Evolutionary conservation across 805 yeast genomes (phyloP).

Genomic region (Kodamaea kaohsiungensis): DNA sequence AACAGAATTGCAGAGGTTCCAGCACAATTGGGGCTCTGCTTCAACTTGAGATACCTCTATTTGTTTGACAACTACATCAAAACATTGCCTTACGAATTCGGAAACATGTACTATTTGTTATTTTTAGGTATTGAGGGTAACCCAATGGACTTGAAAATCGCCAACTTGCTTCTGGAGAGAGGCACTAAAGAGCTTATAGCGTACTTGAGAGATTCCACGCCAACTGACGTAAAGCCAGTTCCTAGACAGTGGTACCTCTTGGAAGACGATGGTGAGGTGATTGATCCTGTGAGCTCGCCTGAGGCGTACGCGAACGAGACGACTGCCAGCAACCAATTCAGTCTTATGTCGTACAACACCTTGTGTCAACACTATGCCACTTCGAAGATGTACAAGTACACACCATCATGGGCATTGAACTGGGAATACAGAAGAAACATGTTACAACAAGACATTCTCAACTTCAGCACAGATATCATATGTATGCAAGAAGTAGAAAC

Average conservation of each 20-base stretch:
- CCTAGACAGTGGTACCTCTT: constrained; percentile 84
- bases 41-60: constrained; percentile 75
- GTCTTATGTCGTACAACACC: constrained; percentile 85
- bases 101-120: constrained; percentile 78
- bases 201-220: constrained; percentile 79
- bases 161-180: constrained; percentile 69
- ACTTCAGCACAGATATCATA: constrained; percentile 69
- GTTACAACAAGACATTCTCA: constrained; percentile 70
- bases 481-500: constrained; percentile 97
- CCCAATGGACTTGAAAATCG: constrained; percentile 65
- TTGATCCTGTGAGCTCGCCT: constrained; percentile 33
- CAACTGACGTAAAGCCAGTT: constrained; percentile 61
- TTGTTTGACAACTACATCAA: constrained; percentile 83
- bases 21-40: constrained; percentile 78
- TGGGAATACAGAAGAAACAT: constrained; percentile 88
- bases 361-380: constrained; percentile 96
- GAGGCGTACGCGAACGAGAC: constrained; percentile 33
- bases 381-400: constrained; percentile 84
- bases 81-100: constrained; percentile 80
- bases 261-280: constrained; percentile 72
- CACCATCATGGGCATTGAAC: constrained; percentile 95
- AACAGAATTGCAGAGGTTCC: constrained; percentile 77
- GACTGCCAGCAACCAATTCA: constrained; percentile 48
- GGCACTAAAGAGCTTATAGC: constrained; percentile 85
- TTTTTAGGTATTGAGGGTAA: constrained; percentile 94